These are phyloP conservation scores for Penicillium sp. DNA, from an alignment of 2,329 filamentous ascomycete genomes.

Conservation along the genomic window DNA sequence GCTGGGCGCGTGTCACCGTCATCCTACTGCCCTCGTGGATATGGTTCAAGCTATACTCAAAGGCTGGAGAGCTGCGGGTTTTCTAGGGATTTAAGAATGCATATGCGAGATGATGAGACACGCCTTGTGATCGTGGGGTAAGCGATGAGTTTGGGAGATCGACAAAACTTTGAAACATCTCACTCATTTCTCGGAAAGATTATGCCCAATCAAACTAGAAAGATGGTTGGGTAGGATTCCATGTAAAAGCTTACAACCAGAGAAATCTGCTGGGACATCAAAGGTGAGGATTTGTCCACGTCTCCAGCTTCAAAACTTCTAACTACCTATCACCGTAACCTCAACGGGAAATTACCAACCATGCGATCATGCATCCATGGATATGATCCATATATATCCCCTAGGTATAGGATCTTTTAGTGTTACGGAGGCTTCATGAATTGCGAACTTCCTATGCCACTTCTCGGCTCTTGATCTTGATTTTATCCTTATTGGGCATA, in stretches of 20 bases:
- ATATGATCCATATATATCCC: background rate
- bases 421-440: background rate
- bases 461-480: background rate
- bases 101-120: background rate
- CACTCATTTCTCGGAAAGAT: background rate
- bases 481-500: background rate
- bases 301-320: background rate
- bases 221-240: background rate
- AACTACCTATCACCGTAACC: background rate
- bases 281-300: background rate
- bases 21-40: background rate
- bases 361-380: background rate
- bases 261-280: background rate
- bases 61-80: background rate
- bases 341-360: background rate
- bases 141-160: background rate
- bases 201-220: background rate
- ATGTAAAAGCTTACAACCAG: background rate
- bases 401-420: background rate
- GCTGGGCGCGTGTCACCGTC: background rate
- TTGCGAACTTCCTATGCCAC: background rate
- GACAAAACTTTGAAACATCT: background rate
- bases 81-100: background rate
- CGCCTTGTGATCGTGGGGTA: background rate
- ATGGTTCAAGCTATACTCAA: background rate